These are phyloP conservation scores for Avena insularis DNA, from an alignment of 176 grass and related monocot genomes.

Conservation along the genomic window DNA sequence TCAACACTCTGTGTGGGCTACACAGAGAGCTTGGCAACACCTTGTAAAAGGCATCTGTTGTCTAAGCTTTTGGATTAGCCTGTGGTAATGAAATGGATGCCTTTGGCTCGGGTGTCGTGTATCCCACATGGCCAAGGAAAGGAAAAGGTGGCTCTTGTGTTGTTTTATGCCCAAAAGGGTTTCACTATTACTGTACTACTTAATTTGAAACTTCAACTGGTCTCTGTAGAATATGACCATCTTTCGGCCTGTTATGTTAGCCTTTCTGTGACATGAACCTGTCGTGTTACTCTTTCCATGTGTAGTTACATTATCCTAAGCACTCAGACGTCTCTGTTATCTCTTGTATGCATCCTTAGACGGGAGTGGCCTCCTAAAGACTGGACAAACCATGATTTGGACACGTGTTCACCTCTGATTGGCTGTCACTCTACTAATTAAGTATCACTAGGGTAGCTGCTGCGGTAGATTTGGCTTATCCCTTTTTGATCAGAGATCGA, in stretches of 20 bases:
- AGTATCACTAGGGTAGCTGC: constrained; percentile 16
- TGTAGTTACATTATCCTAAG: constrained; percentile 34
- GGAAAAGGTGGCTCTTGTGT: background rate
- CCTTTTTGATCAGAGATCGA: background rate
- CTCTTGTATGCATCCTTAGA: constrained; percentile 40
- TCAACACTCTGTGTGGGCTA: constrained; percentile 41
- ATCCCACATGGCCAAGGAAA: background rate
- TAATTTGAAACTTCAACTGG: constrained; percentile 3
- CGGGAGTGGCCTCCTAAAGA: constrained; percentile 55
- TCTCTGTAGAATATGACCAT: constrained; percentile 37
- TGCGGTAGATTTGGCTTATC: constrained; percentile 26
- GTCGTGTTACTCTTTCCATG: background rate
- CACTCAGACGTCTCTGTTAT: background rate
- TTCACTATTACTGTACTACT: background rate
- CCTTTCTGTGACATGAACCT: constrained; percentile 33
- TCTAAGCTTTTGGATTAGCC: constrained; percentile 10
- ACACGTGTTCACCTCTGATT: constrained; percentile 7
- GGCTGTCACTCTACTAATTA: constrained; percentile 21
- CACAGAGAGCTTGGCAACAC: constrained; percentile 29
- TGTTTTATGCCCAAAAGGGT: background rate
- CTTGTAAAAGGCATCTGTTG: constrained; percentile 17
- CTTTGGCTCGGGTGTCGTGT: background rate
- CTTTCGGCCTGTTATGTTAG: constrained; percentile 16
- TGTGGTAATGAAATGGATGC: background rate
- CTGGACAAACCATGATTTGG: constrained; percentile 46